Conservation (phyloP, 352 stramenopile species). For the Aphanomyces invadans region DNA sequence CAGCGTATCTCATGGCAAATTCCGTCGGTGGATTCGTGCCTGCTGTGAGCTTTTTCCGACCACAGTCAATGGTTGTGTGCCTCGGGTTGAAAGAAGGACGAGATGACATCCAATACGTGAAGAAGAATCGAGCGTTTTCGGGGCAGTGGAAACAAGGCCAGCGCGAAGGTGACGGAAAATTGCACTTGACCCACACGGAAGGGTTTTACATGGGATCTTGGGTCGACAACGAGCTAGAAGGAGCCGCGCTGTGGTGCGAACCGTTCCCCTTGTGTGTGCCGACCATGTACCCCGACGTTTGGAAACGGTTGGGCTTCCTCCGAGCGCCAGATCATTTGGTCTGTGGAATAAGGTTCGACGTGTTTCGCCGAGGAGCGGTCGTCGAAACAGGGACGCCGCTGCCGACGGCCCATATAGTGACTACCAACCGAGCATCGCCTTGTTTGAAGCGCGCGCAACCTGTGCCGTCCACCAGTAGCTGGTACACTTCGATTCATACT, state of each 20-base stretch:
- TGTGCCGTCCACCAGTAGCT: no score
- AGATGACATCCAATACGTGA: not conserved
- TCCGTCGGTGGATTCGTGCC: conserved; percentile 2
- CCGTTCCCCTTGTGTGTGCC: conserved; percentile 10
- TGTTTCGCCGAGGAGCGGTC: conserved; percentile 3
- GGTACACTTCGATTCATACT: no score
- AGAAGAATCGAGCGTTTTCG: not conserved
- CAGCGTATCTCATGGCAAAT: not conserved
- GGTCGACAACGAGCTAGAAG: conserved; percentile 11
- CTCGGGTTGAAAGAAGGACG: conserved; percentile 9
- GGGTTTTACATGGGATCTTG: conserved; percentile 21
- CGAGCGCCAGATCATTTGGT: not conserved
- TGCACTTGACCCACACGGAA: conserved; percentile 1
- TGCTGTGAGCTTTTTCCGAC: conserved; percentile 10
- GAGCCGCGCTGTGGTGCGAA: not conserved
- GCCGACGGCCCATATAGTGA: no score
- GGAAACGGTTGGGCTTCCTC: conserved; percentile 6
- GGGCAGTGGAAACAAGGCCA: conserved; percentile 6
- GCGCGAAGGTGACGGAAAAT: not conserved
- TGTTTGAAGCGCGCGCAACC: no score
- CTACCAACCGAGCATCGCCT: no score
- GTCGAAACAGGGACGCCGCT: not conserved
- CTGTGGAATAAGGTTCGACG: not conserved
- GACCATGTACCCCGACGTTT: conserved; percentile 11
- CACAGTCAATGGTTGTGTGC: not conserved